Conservation (phyloP, 345 rosid genomes). For the Psidium friedrichsthalianum region DNA sequence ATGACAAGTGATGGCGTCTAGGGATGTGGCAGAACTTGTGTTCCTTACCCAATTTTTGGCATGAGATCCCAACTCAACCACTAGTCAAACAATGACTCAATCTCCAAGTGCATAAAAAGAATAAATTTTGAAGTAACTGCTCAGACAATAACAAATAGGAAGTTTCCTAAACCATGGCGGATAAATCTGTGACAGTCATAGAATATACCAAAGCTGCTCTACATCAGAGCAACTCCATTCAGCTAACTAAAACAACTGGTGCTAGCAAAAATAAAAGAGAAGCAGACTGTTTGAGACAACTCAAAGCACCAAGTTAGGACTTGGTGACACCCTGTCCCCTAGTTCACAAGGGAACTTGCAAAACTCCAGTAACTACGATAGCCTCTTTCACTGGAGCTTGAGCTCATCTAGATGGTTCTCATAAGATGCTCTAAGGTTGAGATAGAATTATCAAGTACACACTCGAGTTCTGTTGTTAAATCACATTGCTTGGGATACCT, state of each 20-base stretch:
- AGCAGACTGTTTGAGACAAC: background rate
- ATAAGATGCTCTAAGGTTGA: background rate
- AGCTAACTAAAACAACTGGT: background rate
- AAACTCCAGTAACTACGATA: background rate
- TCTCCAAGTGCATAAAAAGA: background rate
- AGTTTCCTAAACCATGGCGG: background rate
- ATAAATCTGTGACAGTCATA: background rate
- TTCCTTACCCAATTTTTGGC: background rate
- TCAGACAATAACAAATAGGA: background rate
- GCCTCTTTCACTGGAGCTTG: background rate
- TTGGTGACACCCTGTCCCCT: background rate
- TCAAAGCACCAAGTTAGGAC: background rate
- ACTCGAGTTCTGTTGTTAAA: background rate
- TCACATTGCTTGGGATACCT: conserved; percentile 2
- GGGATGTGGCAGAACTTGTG: background rate
- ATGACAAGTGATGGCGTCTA: background rate
- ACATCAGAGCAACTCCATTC: background rate
- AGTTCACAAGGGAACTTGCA: background rate
- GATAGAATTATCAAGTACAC: background rate
- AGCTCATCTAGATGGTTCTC: background rate
- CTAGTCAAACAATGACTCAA: background rate
- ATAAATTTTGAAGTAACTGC: background rate
- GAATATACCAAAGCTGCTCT: background rate
- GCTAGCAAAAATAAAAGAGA: background rate
- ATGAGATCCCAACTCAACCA: background rate